Conservation (phyloP, 1,284 basidiomycete genomes). For the Neonothopanus nambi region DNA sequence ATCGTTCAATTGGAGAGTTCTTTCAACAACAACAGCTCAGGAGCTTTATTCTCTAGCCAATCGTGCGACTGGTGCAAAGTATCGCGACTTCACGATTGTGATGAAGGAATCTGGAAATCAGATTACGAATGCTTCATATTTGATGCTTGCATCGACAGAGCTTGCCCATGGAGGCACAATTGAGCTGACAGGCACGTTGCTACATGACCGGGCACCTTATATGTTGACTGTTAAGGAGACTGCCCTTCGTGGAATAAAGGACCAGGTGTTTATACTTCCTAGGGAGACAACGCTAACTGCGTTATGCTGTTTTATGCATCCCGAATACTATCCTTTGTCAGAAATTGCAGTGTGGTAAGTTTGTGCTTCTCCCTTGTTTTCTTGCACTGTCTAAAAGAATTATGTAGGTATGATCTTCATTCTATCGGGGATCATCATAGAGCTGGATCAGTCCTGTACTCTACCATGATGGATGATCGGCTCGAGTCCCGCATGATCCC, state of each 20-base stretch:
- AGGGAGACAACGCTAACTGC: background rate
- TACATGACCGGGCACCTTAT: conserved; percentile 15
- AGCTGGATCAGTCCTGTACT: too few relatives aligned
- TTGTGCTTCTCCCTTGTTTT: background rate
- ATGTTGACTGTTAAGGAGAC: background rate
- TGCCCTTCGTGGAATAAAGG: conserved; percentile 9
- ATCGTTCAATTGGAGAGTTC: conserved; percentile 18
- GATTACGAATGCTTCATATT: conserved; percentile 15
- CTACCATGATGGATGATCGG: too few relatives aligned
- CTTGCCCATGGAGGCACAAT: conserved; percentile 19
- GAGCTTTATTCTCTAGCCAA: conserved; percentile 23
- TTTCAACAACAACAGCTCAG: conserved; percentile 15
- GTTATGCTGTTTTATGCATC: background rate
- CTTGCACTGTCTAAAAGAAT: too few relatives aligned
- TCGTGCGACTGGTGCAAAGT: conserved; percentile 21
- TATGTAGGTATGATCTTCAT: too few relatives aligned
- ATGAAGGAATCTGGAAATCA: background rate
- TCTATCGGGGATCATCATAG: too few relatives aligned
- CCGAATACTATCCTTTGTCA: background rate
- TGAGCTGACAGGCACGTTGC: conserved; percentile 8
- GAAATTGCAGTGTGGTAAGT: conserved; percentile 20
- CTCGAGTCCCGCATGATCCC: too few relatives aligned
- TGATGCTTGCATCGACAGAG: conserved; percentile 13
- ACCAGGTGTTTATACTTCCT: background rate
- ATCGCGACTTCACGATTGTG: conserved; percentile 18